Evolutionary conservation across 352 stramenopile genomes (phyloP).

Genomic region (Globisporangium radiosum): DNA sequence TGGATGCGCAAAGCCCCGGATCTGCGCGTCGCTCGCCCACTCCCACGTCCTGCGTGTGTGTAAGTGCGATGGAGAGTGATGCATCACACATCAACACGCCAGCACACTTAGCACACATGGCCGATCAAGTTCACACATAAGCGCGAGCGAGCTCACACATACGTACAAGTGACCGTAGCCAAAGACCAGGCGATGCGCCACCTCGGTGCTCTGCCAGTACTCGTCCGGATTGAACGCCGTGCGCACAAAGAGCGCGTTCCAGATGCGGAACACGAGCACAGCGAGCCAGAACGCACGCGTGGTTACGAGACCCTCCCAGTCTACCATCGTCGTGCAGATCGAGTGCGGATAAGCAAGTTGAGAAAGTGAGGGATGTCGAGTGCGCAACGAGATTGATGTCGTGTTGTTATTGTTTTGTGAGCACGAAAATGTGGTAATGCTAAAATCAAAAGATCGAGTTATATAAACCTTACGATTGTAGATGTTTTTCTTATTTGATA

Average conservation of each 20-base stretch:
- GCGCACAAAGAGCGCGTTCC: conserved; percentile 79
- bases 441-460: too few relatives aligned
- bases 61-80: too few relatives aligned
- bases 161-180: conserved; percentile 77
- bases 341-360: too few relatives aligned
- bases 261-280: conserved; percentile 59
- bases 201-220: conserved; percentile 87
- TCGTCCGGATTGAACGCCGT: conserved; percentile 86
- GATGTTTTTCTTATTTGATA: too few relatives aligned
- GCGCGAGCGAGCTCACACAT: not conserved
- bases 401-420: too few relatives aligned
- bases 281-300: conserved; percentile 40
- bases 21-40: conserved; percentile 60
- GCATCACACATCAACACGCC: too few relatives aligned
- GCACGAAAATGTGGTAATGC: too few relatives aligned
- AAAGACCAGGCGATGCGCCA: conserved; percentile 83
- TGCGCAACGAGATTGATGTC: too few relatives aligned
- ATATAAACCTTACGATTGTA: too few relatives aligned
- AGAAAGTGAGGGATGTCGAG: too few relatives aligned
- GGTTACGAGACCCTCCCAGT: conserved; percentile 24
- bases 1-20: conserved; percentile 78
- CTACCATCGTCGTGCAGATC: not conserved
- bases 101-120: too few relatives aligned
- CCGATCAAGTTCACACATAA: not conserved
- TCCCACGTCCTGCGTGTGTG: conserved; percentile 66